phyloP scores from a whole-genome alignment of 805 yeast species.

The Sugiyamaella smithiae region DNA sequence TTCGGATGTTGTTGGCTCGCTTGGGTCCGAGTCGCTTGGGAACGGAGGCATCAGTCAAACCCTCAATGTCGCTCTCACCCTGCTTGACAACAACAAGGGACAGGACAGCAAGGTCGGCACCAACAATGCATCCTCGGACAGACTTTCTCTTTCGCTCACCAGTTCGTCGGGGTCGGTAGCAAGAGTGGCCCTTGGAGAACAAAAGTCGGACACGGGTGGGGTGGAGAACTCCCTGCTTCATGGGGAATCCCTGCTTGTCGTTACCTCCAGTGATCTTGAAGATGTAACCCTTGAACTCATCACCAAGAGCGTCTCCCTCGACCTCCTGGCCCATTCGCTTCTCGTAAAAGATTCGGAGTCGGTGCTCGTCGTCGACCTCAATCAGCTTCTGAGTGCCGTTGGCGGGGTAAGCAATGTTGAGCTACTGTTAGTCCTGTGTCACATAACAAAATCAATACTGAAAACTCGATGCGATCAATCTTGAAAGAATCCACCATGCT shows the following conservation, averaged over 20 bases:
- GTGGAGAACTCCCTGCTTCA: slow-evolving; percentile 99
- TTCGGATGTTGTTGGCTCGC: slow-evolving; percentile 99
- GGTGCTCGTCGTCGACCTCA: slow-evolving; percentile 99
- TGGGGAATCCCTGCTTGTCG: slow-evolving; percentile 99
- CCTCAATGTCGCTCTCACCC: slow-evolving; percentile 94
- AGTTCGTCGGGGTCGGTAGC: slow-evolving; percentile 99
- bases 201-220: slow-evolving; percentile 99
- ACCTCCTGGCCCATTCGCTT: slow-evolving; percentile 99
- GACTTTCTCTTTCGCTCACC: slow-evolving; percentile 99
- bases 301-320: slow-evolving; percentile 97
- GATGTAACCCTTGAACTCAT: slow-evolving; percentile 98
- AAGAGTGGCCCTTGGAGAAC: slow-evolving; percentile 89
- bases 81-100: slow-evolving; percentile 92
- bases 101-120: slow-evolving; percentile 93
- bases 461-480: too few relatives aligned
- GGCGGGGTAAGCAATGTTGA: slow-evolving; percentile 99
- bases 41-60: slow-evolving; percentile 89
- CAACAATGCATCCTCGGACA: slow-evolving; percentile 99
- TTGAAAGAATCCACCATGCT: too few relatives aligned
- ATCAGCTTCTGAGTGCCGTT: slow-evolving; percentile 99
- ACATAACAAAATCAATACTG: too few relatives aligned
- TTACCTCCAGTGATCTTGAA: slow-evolving; percentile 99
- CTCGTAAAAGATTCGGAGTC: slow-evolving; percentile 96
- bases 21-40: slow-evolving; percentile 99
- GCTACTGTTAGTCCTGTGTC: slow-evolving; percentile 44